These are phyloP conservation scores for Panellus pusillus DNA, from an alignment of 768 basidiomycete genomes.

Conservation along the genomic window DNA sequence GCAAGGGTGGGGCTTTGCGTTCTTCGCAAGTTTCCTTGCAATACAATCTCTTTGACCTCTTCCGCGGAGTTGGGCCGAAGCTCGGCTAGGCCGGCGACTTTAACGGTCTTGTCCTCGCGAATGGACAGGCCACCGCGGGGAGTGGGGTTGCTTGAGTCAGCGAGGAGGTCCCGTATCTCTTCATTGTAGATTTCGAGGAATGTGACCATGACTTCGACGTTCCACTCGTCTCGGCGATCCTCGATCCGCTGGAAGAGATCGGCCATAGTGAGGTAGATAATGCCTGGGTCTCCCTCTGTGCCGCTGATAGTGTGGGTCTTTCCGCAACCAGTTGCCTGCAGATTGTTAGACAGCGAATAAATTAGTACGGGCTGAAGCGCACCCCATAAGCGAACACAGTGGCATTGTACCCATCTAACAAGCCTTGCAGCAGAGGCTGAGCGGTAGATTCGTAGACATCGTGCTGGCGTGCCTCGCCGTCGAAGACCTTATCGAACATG, in stretches of 20 bases:
- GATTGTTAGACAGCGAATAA: conserved; percentile 15
- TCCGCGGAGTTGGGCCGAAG: conserved; percentile 79
- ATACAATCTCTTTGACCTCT: conserved; percentile 92
- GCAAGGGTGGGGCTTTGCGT: conserved; percentile 95
- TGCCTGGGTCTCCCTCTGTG: conserved; percentile 81
- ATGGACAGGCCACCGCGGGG: conserved; percentile 88
- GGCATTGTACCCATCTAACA: conserved; percentile 94
- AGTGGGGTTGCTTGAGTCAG: conserved; percentile 60
- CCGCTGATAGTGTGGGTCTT: conserved; percentile 99
- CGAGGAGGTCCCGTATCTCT: conserved; percentile 92
- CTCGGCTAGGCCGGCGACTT: conserved; percentile 83
- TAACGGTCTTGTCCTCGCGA: conserved; percentile 92
- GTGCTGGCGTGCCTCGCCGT: conserved; percentile 75
- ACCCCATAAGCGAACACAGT: conserved; percentile 99
- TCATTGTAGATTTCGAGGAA: conserved; percentile 99
- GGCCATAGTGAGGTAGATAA: conserved; percentile 96
- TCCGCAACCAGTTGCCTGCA: conserved; percentile 98
- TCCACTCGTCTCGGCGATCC: conserved; percentile 82
- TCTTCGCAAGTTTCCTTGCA: conserved; percentile 82
- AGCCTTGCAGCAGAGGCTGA: conserved; percentile 77
- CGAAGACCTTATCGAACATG: conserved; percentile 95
- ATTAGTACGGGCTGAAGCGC: conserved; percentile 32
- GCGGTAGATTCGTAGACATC: conserved; percentile 88
- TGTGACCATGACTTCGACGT: conserved; percentile 85
- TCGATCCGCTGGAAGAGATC: conserved; percentile 94